Conservation (phyloP, 139 green algal species). For the Medakamo hakoo region DNA sequence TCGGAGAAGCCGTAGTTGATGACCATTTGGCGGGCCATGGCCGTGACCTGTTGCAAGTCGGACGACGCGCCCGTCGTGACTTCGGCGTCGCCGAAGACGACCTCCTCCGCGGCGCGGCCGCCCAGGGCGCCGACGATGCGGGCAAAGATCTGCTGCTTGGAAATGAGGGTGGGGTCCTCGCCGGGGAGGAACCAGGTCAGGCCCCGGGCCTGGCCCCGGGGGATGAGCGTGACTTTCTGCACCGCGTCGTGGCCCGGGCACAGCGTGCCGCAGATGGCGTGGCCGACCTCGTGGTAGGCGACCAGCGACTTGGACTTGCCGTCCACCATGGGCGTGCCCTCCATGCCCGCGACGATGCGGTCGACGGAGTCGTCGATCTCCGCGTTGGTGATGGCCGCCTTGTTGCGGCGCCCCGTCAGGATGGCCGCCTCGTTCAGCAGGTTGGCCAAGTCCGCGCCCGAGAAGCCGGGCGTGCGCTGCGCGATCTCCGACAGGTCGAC, state of each 20-base stretch:
- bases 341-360: slow-evolving; percentile 92
- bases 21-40: slow-evolving; percentile 91
- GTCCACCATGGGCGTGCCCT: slow-evolving; percentile 94
- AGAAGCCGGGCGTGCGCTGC: slow-evolving; percentile 67
- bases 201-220: slow-evolving; percentile 84
- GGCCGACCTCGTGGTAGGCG: slow-evolving; percentile 94
- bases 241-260: slow-evolving; percentile 91
- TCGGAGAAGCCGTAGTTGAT: slow-evolving; percentile 97
- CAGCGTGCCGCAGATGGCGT: slow-evolving; percentile 92
- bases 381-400: slow-evolving; percentile 46
- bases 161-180: slow-evolving; percentile 93
- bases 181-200: slow-evolving; percentile 96
- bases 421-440: slow-evolving; percentile 99
- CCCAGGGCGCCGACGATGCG: slow-evolving; percentile 91
- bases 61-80: slow-evolving; percentile 77
- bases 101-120: slow-evolving; percentile 90
- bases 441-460: slow-evolving; percentile 92
- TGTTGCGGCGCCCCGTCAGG: slow-evolving; percentile 74
- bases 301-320: slow-evolving; percentile 94
- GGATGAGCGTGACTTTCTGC: slow-evolving; percentile 98
- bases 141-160: slow-evolving; percentile 92
- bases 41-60: slow-evolving; percentile 67
- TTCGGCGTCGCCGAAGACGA: slow-evolving; percentile 91
- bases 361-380: slow-evolving; percentile 97
- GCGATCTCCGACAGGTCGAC: slow-evolving; percentile 91